A percentile compares a stretch with the other conserved stretches of the same genome.
Conservation (phyloP, 805 yeast genomes). For the Candida lessepsii region DNA sequence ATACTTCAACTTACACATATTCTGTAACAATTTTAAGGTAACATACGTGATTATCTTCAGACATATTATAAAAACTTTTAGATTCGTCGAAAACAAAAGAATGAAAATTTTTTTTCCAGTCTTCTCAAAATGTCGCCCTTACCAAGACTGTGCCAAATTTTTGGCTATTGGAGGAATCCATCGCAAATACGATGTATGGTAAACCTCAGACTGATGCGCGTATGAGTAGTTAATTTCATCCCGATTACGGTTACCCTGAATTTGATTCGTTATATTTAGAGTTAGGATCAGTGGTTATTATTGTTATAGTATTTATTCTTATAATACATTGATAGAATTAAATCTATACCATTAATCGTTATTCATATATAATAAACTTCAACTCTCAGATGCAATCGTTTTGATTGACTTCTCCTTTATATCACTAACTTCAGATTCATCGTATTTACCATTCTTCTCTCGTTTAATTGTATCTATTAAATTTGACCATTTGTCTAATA, state of each 20-base stretch:
- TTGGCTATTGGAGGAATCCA: conserved; percentile 5
- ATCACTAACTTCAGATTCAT: conserved; percentile 28
- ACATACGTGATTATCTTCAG: conserved; percentile 13
- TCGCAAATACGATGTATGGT: background rate
- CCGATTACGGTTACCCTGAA: conserved; percentile 15
- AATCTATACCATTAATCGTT: conserved; percentile 7
- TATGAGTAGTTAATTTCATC: conserved; percentile 11
- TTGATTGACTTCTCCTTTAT: conserved; percentile 11
- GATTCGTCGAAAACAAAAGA: conserved; percentile 10
- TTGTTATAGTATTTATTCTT: background rate
- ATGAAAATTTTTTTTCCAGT: conserved; percentile 6
- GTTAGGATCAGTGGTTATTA: no score
- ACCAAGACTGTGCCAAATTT: conserved; percentile 12
- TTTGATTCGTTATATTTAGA: no score
- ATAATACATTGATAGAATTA: conserved; percentile 8
- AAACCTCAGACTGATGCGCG: background rate
- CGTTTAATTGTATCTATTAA: conserved; percentile 34
- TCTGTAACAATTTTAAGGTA: background rate
- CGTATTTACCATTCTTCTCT: conserved; percentile 24
- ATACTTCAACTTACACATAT: background rate
- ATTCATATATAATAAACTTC: conserved; percentile 1
- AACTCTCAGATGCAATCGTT: conserved; percentile 7
- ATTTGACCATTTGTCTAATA: conserved; percentile 42
- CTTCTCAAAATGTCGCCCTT: conserved; percentile 8
- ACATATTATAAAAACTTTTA: conserved; percentile 8